Base-by-base conservation (phyloP, 1,284 basidiomycete species). In the Gymnopus androsaceus region DNA sequence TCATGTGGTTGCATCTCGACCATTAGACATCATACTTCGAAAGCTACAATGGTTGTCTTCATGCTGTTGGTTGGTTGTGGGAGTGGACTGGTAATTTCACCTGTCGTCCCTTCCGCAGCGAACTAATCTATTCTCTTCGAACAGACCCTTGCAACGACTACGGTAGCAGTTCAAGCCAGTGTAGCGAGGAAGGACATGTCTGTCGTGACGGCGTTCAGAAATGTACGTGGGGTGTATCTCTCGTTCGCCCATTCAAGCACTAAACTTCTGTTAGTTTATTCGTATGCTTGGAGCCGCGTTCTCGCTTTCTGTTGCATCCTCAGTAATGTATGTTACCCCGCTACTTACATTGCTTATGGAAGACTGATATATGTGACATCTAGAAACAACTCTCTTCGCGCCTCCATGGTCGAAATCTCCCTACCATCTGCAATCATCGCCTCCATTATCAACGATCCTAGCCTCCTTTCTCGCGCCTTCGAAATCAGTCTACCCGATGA, bases 31-130 rank as follows among this genome's bases (percentile, higher is more conserved):
- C 66, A 71, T 6, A 82, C 87, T 0, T 63, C 73, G 1, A 75
- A 81, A 41, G 81, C 76, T 0, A 69, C 80, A 0, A 67, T 88
- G 15, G 80, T 88, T 0, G 74, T 87, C 5, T 90, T 76, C 60
- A 87, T 90, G 77, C 62, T 92, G 4, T 66, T 92, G 1, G 78
- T 82, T 1, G 90, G 88, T 0, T 65, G 81, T 1, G 90, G 90
- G 1, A 83, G 85, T 9, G 90, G 90, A 2, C 77, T 81, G 63
- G 82, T 82, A 60, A 48, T 72, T 62, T 4, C 17, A 27, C 23
- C 41, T 4, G 7, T 19, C 2, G 3, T 15, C 19, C 5, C 38
- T 28, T 19, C 11, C n/a, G 15, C n/a, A n/a, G n/a, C n/a, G n/a
- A n/a, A 25, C 5, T 6, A 25, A 33, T 41, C 1, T 40, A 17